Percentiles rank a stretch among this genome's conserved stretches.
phyloP scores from a whole-genome alignment of 2,329 filamentous ascomycete genomes.

The Pseudonectria foliicola region DNA sequence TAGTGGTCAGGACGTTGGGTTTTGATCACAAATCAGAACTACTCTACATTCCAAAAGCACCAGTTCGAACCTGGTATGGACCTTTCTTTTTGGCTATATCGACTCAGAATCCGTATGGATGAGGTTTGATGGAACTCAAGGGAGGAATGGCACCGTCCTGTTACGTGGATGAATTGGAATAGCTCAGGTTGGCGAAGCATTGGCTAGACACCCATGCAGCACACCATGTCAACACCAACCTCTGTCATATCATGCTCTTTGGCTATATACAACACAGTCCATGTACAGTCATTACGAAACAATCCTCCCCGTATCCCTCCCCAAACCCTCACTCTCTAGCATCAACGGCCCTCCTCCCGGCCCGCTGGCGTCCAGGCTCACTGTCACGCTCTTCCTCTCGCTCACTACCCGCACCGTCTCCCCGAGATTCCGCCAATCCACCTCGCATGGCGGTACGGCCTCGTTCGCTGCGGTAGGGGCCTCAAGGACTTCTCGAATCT shows the following conservation, averaged over 20 bases:
- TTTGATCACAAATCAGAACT: slow-evolving; percentile 10
- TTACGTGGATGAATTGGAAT: slow-evolving; percentile 2
- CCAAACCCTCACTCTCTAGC: slow-evolving; percentile 48
- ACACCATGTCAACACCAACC: no score
- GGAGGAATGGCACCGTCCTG: no score
- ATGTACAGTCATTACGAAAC: no score
- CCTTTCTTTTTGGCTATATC: slow-evolving; percentile 1
- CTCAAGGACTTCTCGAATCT: slow-evolving; percentile 58
- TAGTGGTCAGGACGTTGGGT: slow-evolving; percentile 19
- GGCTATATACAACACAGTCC: background rate
- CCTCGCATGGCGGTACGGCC: slow-evolving; percentile 53
- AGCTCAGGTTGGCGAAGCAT: slow-evolving; percentile 3
- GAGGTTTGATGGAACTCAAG: no score
- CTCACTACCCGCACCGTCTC: slow-evolving; percentile 70
- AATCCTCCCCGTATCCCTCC: slow-evolving; percentile 26
- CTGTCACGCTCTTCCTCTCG: slow-evolving; percentile 63
- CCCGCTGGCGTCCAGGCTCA: slow-evolving; percentile 63
- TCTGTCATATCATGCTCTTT: no score
- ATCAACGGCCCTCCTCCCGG: slow-evolving; percentile 59
- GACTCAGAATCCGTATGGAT: no score
- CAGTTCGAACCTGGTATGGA: slow-evolving; percentile 19
- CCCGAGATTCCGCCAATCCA: slow-evolving; percentile 70
- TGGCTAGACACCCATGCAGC: no score
- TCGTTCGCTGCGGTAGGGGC: slow-evolving; percentile 16
- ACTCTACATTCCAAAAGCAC: slow-evolving; percentile 10